A percentile compares a stretch with the other conserved stretches of the same genome.
phyloP scores from a whole-genome alignment of 352 stramenopile genomes.

The Halophytophthora polymorphica region DNA sequence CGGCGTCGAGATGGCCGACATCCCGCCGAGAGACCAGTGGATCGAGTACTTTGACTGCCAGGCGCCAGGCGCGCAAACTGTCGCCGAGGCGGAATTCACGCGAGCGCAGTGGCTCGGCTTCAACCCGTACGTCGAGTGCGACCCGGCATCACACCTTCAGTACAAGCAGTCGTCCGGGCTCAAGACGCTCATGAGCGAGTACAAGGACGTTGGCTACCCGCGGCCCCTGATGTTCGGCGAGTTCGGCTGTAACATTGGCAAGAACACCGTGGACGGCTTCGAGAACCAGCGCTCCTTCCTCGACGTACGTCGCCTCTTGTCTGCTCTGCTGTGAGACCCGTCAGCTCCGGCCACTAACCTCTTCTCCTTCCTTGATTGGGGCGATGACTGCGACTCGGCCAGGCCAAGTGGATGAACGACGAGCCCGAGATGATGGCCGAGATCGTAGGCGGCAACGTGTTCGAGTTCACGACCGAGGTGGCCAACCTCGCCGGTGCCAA shows the following conservation, averaged over 20 bases:
- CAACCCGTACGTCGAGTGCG: conserved; percentile 63
- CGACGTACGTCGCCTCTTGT: conserved; percentile 34
- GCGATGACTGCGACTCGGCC: not conserved
- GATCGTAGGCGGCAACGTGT: conserved; percentile 76
- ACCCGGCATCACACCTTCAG: conserved; percentile 34
- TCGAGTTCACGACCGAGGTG: conserved; percentile 78
- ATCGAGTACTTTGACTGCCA: conserved; percentile 75
- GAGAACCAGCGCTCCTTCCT: conserved; percentile 63
- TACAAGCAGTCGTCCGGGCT: conserved; percentile 53
- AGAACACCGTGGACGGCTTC: conserved; percentile 62
- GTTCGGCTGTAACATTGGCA: conserved; percentile 59
- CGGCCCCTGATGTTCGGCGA: conserved; percentile 70
- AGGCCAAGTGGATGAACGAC: conserved; percentile 87
- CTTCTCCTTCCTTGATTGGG: conserved; percentile 1
- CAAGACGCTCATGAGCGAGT: conserved; percentile 53
- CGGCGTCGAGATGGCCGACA: conserved; percentile 71
- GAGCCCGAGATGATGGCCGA: conserved; percentile 67
- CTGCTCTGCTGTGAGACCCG: not conserved
- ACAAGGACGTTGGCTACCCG: conserved; percentile 38
- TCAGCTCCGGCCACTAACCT: not conserved
- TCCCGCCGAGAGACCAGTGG: conserved; percentile 54
- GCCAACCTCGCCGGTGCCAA: conserved; percentile 48
- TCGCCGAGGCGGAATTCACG: conserved; percentile 26
- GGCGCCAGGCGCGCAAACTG: conserved; percentile 13
- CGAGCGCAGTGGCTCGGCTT: conserved; percentile 49